Base-by-base conservation (phyloP, 2,329 filamentous ascomycete species). In the Eutypa lata region DNA sequence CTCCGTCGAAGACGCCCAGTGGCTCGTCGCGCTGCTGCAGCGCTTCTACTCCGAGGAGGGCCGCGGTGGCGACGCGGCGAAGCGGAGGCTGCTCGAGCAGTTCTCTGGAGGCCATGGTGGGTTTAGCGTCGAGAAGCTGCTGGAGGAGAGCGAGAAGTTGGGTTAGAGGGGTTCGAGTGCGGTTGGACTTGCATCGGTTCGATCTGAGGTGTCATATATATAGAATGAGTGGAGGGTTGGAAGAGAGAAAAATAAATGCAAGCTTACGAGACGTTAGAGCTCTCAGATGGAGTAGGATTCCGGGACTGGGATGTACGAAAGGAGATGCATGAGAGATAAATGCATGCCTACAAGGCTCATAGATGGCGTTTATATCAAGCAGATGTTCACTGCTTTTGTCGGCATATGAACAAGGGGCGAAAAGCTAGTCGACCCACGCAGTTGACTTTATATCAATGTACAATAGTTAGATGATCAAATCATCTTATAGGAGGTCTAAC, bases 1-100 rank as follows among this genome's bases (percentile, higher is more conserved):
- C 5, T 86, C 78, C 57, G 81, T 90, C 0, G 84, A 91, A 50
- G 89, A 96, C 67, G 92, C 89, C n/a, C 87, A 86, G 71, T 97
- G 90, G 87, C 73, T 99, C 62, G 78, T 96, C 48, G 89, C 97
- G 84, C 94, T 91, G 62, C 75, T 99, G 74, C 94, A 99, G 77
- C 86, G 91, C 66, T 99, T 99, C 71, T 99, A 99, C 67, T 84
- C 87, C 7, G 64, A 61, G 45, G 68, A 70, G 55, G 77, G 76
- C 49, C 73, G 77, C 58, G 81, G 84, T 68, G 85, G 85, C 60
- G 76, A 73, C 1, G 78, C 79, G 56, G 81, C 82, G 58, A 86
- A 89, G 73, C 83, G 80, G 66, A 80, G 80, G 71, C 68, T 99
- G 67, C 71, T 97, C 67, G 84, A 91, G 70, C 87, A 87, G 80